A percentile compares a stretch with the other conserved stretches of the same genome.
phyloP scores from a whole-genome alignment of 2,329 filamentous ascomycete genomes.

The Talaromyces sp. region DNA sequence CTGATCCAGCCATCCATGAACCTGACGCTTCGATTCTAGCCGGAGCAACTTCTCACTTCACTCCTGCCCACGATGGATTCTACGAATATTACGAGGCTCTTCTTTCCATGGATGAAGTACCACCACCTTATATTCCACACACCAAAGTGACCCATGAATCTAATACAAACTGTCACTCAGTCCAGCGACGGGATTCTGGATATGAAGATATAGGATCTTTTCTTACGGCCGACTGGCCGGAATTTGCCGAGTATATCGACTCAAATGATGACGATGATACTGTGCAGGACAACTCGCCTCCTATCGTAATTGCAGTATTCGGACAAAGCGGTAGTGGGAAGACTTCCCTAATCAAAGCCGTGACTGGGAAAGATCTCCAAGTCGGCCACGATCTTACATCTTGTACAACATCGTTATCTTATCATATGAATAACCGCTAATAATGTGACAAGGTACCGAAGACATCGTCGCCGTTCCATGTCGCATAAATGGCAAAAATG shows the following conservation, averaged over 20 bases:
- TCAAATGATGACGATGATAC: background rate
- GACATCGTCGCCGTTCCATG: background rate
- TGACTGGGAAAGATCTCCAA: background rate
- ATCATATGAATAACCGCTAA: background rate
- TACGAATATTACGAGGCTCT: background rate
- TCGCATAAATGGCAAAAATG: background rate
- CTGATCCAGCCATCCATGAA: background rate
- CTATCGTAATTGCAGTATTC: background rate
- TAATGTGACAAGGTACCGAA: background rate
- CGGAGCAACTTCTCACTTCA: background rate
- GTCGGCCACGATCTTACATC: background rate
- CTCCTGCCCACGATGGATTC: background rate
- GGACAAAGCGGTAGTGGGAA: background rate
- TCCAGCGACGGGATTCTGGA: background rate
- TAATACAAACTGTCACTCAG: background rate
- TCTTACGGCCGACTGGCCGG: background rate
- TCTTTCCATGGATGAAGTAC: background rate
- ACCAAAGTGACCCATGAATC: background rate
- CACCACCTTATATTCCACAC: background rate
- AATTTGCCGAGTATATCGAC: background rate
- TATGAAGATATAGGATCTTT: background rate
- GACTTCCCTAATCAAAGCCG: background rate
- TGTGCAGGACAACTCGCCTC: background rate
- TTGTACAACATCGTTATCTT: background rate
- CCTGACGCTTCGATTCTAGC: background rate